These are phyloP conservation scores for Agrostemma githago DNA, from an alignment of 148 eudicot genomes.

Conservation along the genomic window DNA sequence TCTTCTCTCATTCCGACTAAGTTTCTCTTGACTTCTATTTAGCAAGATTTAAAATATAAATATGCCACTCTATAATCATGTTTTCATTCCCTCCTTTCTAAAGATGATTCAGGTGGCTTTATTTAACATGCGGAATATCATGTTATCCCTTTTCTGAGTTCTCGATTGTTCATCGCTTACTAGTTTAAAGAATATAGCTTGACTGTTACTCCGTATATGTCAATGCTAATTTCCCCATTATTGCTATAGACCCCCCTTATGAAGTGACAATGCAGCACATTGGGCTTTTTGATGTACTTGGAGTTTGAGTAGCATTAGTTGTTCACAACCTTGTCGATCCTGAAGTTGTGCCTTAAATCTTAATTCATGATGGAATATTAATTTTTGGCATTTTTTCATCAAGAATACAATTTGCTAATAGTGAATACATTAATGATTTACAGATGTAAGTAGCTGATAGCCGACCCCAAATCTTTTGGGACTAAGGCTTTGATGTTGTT, in stretches of 20 bases:
- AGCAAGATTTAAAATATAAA: background rate
- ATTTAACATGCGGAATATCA: background rate
- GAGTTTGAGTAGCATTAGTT: background rate
- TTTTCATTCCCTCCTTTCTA: background rate
- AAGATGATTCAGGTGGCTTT: background rate
- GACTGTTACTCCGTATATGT: no score
- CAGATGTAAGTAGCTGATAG: background rate
- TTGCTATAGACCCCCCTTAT: no score
- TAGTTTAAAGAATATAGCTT: no score
- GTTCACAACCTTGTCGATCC: background rate
- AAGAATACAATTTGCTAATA: background rate
- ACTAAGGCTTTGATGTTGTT: background rate
- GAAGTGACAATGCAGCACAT: no score
- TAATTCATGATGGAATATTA: background rate
- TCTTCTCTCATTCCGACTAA: background rate
- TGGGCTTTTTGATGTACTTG: no score
- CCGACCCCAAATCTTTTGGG: no score
- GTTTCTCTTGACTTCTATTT: background rate
- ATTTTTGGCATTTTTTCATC: background rate
- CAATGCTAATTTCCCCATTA: no score
- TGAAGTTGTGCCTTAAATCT: background rate
- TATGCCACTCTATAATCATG: no score
- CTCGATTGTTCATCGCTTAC: no score
- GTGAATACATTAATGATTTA: no score
- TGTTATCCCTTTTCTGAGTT: no score